A percentile compares a stretch with the other conserved stretches of the same genome.
Evolutionary conservation across 441 rosid species (phyloP).

Genomic region (Populus hybrid): DNA sequence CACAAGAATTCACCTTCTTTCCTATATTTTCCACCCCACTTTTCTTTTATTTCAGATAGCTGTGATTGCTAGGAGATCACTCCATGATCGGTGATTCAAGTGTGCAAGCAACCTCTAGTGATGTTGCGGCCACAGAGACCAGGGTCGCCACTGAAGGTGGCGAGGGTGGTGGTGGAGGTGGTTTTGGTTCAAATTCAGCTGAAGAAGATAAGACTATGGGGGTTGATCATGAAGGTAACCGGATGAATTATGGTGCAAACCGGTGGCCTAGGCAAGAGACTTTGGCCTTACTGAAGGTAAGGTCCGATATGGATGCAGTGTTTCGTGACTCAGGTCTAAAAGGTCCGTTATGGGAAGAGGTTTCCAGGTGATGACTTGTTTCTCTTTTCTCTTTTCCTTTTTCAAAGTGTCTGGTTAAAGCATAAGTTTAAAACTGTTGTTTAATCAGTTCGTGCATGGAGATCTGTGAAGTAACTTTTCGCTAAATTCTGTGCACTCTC

Average conservation of each 20-base stretch:
- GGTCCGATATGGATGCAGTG: conserved; percentile 76
- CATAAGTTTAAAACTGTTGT: not conserved
- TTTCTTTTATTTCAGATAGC: conserved; percentile 10
- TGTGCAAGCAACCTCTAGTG: conserved; percentile 22
- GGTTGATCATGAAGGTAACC: conserved; percentile 40
- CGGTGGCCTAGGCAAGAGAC: conserved; percentile 97
- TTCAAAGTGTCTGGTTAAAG: not conserved
- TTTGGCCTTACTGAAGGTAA: conserved; percentile 63
- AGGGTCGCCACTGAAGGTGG: conserved; percentile 6
- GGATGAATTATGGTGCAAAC: conserved; percentile 45
- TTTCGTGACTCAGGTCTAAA: conserved; percentile 76
- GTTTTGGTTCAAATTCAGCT: conserved; percentile 34
- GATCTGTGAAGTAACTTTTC: conserved; percentile 16
- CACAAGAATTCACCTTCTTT: conserved; percentile 31
- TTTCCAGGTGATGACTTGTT: conserved; percentile 55
- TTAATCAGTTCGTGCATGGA: conserved; percentile 8
- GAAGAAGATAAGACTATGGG: conserved; percentile 29
- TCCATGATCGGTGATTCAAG: conserved; percentile 31
- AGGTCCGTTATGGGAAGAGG: conserved; percentile 91
- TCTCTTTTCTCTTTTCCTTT: too few relatives aligned
- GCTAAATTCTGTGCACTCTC: conserved; percentile 5
- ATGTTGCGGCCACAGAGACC: conserved; percentile 3
- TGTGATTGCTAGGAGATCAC: conserved; percentile 18
- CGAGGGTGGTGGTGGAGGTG: conserved; percentile 16
- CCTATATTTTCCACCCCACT: conserved; percentile 7